These are phyloP conservation scores for Magnusiomyces magnusii DNA, from an alignment of 1,139 yeast genomes.

Conservation along the genomic window DNA sequence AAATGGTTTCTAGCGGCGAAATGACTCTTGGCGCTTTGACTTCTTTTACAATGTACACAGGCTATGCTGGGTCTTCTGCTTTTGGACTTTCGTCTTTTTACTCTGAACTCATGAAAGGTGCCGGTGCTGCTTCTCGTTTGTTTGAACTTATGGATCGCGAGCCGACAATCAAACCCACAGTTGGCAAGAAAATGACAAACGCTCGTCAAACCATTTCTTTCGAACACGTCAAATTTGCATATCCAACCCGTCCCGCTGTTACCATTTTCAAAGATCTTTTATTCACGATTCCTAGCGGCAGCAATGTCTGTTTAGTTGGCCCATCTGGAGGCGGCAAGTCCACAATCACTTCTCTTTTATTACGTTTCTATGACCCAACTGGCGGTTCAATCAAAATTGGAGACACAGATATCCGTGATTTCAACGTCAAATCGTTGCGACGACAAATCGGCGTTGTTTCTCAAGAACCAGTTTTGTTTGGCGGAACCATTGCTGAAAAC, in stretches of 20 bases:
- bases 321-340: slow-evolving; percentile 97
- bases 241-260: slow-evolving; percentile 80
- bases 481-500: slow-evolving; percentile 83
- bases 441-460: slow-evolving; percentile 78
- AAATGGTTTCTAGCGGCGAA: slow-evolving; percentile 60
- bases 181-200: slow-evolving; percentile 43
- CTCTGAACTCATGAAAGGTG: slow-evolving; percentile 92
- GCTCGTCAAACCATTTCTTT: slow-evolving; percentile 52
- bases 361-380: slow-evolving; percentile 75
- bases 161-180: slow-evolving; percentile 57
- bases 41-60: slow-evolving; percentile 89
- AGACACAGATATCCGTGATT: slow-evolving; percentile 55
- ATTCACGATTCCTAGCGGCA: slow-evolving; percentile 68
- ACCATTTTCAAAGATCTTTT: slow-evolving; percentile 57
- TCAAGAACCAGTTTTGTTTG: slow-evolving; percentile 89
- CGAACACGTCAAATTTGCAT: slow-evolving; percentile 59
- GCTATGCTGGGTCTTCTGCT: slow-evolving; percentile 84
- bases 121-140: slow-evolving; percentile 90
- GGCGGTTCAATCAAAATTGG: slow-evolving; percentile 62
- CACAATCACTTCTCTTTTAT: slow-evolving; percentile 69
- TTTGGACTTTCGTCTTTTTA: slow-evolving; percentile 87
- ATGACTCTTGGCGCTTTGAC: slow-evolving; percentile 85
- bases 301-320: slow-evolving; percentile 90
- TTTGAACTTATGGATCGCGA: slow-evolving; percentile 78
- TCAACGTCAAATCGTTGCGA: slow-evolving; percentile 69